Conservation (phyloP, 2,329 filamentous ascomycete genomes). For the Colletotrichum agaves region DNA sequence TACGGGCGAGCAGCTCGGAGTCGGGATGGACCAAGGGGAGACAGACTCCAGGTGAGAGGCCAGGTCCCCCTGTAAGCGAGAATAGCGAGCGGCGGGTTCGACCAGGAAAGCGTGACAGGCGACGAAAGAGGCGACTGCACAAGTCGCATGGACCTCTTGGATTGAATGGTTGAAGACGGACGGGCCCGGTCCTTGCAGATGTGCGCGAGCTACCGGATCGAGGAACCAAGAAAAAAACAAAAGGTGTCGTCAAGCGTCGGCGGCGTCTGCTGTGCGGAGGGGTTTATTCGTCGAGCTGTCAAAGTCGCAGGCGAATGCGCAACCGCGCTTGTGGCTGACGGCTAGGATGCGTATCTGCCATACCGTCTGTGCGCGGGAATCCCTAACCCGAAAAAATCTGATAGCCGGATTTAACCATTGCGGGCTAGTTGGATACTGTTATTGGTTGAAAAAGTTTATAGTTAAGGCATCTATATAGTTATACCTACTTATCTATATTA, state of each 20-base stretch:
- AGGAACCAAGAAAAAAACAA: constrained; percentile 7
- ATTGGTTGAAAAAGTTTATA: no score
- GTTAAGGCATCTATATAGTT: no score
- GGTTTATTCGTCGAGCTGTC: constrained; percentile 24
- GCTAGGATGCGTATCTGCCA: constrained; percentile 2
- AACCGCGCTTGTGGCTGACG: constrained; percentile 32
- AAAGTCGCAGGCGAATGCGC: constrained; percentile 30
- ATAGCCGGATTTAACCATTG: no score
- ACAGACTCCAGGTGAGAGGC: constrained; percentile 29
- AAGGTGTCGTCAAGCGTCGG: constrained; percentile 9
- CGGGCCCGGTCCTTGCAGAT: constrained; percentile 11
- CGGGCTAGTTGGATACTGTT: no score
- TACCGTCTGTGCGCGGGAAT: no score
- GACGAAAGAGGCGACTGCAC: constrained; percentile 3
- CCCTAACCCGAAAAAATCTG: no score
- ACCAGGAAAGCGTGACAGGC: constrained; percentile 24
- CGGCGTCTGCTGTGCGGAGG: constrained; percentile 8
- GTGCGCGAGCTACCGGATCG: constrained; percentile 29
- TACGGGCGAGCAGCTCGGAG: not conserved
- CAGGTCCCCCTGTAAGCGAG: constrained; percentile 34
- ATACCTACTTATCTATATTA: no score
- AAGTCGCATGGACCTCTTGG: constrained; percentile 27
- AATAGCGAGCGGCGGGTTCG: constrained; percentile 16
- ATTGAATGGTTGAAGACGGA: constrained; percentile 22
- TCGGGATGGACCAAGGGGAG: constrained; percentile 25